Evolutionary conservation across 2,329 filamentous ascomycete genomes (phyloP).

Genomic region (Fusarium sp.): DNA sequence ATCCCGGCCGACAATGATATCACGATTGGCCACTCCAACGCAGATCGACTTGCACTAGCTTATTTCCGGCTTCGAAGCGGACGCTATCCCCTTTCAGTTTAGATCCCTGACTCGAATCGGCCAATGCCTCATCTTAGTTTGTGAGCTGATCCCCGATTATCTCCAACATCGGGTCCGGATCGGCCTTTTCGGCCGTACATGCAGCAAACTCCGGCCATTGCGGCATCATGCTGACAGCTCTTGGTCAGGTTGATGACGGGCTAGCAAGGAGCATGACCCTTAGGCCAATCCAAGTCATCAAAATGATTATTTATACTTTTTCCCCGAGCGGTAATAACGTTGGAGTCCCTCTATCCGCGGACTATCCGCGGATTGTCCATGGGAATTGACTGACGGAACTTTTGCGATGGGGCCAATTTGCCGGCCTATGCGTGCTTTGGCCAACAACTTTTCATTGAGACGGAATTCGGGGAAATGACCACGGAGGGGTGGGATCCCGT

Average conservation of each 20-base stretch:
- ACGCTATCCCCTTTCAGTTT: background rate
- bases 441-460: too few species aligned
- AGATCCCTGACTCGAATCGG: background rate
- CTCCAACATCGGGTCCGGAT: slow-evolving; percentile 30
- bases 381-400: too few species aligned
- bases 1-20: slow-evolving; percentile 3
- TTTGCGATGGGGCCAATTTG: too few species aligned
- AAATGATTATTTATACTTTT: too few species aligned
- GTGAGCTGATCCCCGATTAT: background rate
- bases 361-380: background rate
- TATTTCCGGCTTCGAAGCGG: too few species aligned
- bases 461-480: too few species aligned
- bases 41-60: slow-evolving; percentile 22
- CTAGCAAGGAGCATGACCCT: too few species aligned
- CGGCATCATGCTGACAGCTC: too few species aligned
- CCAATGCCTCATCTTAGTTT: slow-evolving; percentile 29
- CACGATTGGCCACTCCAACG: slow-evolving; percentile 13
- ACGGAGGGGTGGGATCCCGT: too few species aligned
- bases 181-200: slow-evolving; percentile 38
- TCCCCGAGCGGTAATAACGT: too few species aligned
- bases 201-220: slow-evolving; percentile 20
- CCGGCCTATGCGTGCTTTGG: too few species aligned
- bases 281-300: background rate
- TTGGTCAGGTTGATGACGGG: too few species aligned
- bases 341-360: background rate